phyloP scores from a whole-genome alignment of 805 yeast genomes.

The Pichia thaimueangensis region DNA sequence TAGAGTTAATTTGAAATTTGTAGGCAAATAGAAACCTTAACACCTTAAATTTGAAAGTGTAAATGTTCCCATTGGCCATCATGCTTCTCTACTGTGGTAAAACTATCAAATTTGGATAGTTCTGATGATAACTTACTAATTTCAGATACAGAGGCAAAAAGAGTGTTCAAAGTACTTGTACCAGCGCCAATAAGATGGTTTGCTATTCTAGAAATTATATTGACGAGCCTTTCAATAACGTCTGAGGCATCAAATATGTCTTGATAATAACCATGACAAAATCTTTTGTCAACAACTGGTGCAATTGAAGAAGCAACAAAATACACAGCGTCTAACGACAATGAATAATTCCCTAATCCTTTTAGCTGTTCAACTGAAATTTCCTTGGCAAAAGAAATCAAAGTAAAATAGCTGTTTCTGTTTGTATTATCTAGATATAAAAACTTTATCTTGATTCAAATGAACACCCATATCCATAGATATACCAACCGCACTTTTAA shows the following conservation, averaged over 20 bases:
- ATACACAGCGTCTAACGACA: conserved; percentile 13
- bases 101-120: conserved; percentile 1
- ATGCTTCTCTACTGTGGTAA: neutral
- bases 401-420: neutral
- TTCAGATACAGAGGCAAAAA: neutral
- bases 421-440: neutral
- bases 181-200: too few species aligned
- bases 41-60: conserved; percentile 8
- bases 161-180: neutral
- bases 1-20: neutral
- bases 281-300: conserved; percentile 13
- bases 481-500: conserved; percentile 10
- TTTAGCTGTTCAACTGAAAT: conserved; percentile 7
- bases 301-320: conserved; percentile 9
- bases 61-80: conserved; percentile 6
- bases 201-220: too few species aligned
- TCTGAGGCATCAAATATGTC: too few species aligned
- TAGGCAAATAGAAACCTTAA: neutral
- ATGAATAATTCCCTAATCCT: conserved; percentile 17
- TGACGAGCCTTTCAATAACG: too few species aligned
- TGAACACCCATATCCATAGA: conserved; percentile 12
- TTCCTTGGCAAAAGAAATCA: conserved; percentile 6
- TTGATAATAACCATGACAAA: conserved; percentile 10
- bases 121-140: neutral
- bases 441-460: conserved; percentile 5